Conservation (phyloP, 352 stramenopile species). For the Phytophthora ramorum region DNA sequence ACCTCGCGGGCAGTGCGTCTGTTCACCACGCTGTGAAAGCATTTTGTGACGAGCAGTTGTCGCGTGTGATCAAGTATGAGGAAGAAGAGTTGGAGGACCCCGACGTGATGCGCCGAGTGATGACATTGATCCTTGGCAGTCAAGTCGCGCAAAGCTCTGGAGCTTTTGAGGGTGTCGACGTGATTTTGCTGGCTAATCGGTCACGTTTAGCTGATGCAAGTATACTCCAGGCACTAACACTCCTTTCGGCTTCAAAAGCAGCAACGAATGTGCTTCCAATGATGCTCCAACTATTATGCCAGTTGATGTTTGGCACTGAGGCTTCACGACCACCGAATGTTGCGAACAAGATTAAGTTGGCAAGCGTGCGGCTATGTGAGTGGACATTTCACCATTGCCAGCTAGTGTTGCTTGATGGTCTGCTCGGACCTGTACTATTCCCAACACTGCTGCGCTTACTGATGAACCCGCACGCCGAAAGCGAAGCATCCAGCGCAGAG, state of each 20-base stretch:
- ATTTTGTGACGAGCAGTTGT: slow-evolving; percentile 74
- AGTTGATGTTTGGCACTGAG: slow-evolving; percentile 79
- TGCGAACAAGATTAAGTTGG: slow-evolving; percentile 68
- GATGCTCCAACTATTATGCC: slow-evolving; percentile 77
- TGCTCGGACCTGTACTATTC: slow-evolving; percentile 74
- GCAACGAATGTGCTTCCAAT: slow-evolving; percentile 65
- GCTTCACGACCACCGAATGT: slow-evolving; percentile 54
- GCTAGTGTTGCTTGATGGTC: slow-evolving; percentile 43
- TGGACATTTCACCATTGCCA: slow-evolving; percentile 68
- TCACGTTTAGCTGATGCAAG: slow-evolving; percentile 61
- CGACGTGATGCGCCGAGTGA: slow-evolving; percentile 43
- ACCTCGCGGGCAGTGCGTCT: slow-evolving; percentile 63
- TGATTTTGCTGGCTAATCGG: slow-evolving; percentile 53
- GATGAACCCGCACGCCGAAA: slow-evolving; percentile 68
- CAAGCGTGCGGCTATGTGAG: slow-evolving; percentile 59
- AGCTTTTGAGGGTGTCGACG: slow-evolving; percentile 47
- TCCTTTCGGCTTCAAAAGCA: slow-evolving; percentile 59
- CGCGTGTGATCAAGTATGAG: slow-evolving; percentile 70
- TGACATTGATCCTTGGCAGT: slow-evolving; percentile 70
- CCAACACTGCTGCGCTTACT: slow-evolving; percentile 70
- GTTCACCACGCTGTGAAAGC: slow-evolving; percentile 73
- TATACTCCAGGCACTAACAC: slow-evolving; percentile 56
- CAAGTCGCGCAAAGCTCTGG: slow-evolving; percentile 51
- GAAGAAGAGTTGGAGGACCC: slow-evolving; percentile 51
- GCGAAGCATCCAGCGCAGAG: slow-evolving; percentile 44